Evolutionary conservation across 31 red algal genomes (phyloP), one percentile per base, ranked within the genome.

Genomic region (Porphyra umbilicalis): DNA sequence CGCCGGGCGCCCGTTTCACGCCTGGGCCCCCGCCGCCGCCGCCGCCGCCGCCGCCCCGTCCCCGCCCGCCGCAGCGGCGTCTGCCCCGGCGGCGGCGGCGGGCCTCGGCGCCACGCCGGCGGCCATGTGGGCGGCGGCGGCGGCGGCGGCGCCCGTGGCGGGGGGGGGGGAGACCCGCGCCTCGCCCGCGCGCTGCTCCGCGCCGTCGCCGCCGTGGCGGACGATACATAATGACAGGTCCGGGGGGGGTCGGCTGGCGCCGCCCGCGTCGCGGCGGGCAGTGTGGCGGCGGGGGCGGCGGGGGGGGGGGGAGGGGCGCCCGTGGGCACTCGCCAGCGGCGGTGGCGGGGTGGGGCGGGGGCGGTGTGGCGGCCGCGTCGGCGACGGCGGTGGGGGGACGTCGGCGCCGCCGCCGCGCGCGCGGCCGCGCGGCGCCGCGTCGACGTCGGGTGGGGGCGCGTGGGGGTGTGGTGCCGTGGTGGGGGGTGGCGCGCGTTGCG

Each of bases 171-270:
- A 29, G 57, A 71, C 57, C 57, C 57, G 57, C 57, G 57, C 25
- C 57, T 71, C 25, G 57, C 20, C 4, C 57, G 57, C 25, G 57
- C 57, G 25, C 57, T 71, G 57, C 25, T 71, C 25, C 25, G 30
- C 6, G 57, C 57, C 25, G 57, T 71, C 25, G 57, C 57, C 25
- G 57, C 57, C 25, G 57, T 71, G 6, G 57, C 57, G 57, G 57
- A 71, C 57, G 57, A 71, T 71, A 71, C 57, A 71, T 71, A 71
- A 71, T 71, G 57, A 71, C 57, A 71, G 57, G 57, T 71, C 57
- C 57, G 57, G 57, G 57, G 25, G 10, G 38, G 38, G 38, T 9
- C 7, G 38, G n/a, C n/a, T n/a, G n/a, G n/a, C n/a, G n/a, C n/a
- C n/a, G n/a, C n/a, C n/a, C n/a, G n/a, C n/a, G n/a, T n/a, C n/a